Evolutionary conservation across 2,329 filamentous ascomycete genomes (phyloP), one percentile per base, ranked within the genome.

Genomic region (Neonectria hederae): DNA sequence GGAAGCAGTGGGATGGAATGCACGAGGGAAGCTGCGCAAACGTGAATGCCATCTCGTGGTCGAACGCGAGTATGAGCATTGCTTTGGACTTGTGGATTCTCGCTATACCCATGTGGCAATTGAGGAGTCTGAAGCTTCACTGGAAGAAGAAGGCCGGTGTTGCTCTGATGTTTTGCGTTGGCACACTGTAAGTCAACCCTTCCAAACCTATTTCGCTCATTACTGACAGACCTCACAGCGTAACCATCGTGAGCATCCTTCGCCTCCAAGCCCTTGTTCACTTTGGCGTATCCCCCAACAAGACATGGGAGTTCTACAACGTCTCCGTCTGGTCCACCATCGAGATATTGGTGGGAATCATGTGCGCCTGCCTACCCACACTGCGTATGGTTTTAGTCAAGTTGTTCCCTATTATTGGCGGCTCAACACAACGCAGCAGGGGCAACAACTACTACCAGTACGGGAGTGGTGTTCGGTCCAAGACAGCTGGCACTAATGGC

Each of bases 61-160:
- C 59, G 0, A 40, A 66, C 9, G 65, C 65, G 3, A 35, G 45
- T 0, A 60, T 66, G 14, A 66, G 64, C 4, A 67, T 67, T 26
- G 45, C 45, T 7, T 22, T 48, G 21, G 45, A 48, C 14, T 8
- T 48, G 9, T 48, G 45, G 45, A 48, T 48, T 14, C 45, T 48
- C 22, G 45, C 45, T 2, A 48, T 48, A 14, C 45, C 45, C 7
- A n/a, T 48, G 22, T 24, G 22, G 14, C 21, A 48, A 10, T 14
- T 48, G 13, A 48, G 22, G 10, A 26, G 21, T 28, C 2, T 48
- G 45, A 48, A 48, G 14, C 22, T 48, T 4, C 13, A 24, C 14
- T 48, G 26, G 48, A 32, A 21, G n/a, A 51, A 32, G n/a, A 51
- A 51, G 48, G 10, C 28, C 21, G 48, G 48, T 5, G 45, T 26